A percentile compares a stretch with the other conserved stretches of the same genome.
Conservation (phyloP, 768 basidiomycete species). For the Russula virescens region DNA sequence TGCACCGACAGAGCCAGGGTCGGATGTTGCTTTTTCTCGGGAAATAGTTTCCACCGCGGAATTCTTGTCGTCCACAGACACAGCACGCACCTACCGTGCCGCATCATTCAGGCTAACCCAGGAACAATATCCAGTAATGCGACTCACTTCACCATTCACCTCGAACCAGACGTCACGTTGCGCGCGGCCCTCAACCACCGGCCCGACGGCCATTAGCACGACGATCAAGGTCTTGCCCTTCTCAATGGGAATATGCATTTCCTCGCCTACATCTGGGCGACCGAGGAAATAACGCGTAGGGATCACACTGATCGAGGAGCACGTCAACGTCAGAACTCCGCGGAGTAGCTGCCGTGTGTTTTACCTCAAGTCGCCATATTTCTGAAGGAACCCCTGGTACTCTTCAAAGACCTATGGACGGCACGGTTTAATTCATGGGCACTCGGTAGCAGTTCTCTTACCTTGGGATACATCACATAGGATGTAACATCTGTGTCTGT, state of each 20-base stretch:
- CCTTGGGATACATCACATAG: constrained; percentile 99
- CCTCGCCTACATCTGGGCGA: constrained; percentile 86
- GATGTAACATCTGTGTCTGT: constrained; percentile 89
- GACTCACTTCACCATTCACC: constrained; percentile 84
- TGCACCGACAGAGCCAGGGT: constrained; percentile 95
- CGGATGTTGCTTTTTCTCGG: constrained; percentile 88
- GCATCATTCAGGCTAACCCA: constrained; percentile 4
- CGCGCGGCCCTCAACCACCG: constrained; percentile 85
- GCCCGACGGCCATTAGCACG: constrained; percentile 91
- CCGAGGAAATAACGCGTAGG: constrained; percentile 97
- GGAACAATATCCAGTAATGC: constrained; percentile 5
- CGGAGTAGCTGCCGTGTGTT: constrained; percentile 25
- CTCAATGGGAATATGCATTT: constrained; percentile 95
- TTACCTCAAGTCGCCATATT: constrained; percentile 91
- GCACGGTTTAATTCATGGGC: neutral
- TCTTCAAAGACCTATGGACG: constrained; percentile 85
- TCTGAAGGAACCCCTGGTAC: constrained; percentile 90
- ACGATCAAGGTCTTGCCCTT: constrained; percentile 96
- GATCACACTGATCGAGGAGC: constrained; percentile 58
- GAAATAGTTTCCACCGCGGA: constrained; percentile 94
- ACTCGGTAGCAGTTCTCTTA: constrained; percentile 27
- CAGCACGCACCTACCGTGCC: constrained; percentile 72
- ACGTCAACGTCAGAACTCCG: constrained; percentile 17
- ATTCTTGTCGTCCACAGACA: constrained; percentile 93
- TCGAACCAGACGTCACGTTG: constrained; percentile 98